phyloP scores from a whole-genome alignment of 331 rosid species.

The Cydonia oblonga region DNA sequence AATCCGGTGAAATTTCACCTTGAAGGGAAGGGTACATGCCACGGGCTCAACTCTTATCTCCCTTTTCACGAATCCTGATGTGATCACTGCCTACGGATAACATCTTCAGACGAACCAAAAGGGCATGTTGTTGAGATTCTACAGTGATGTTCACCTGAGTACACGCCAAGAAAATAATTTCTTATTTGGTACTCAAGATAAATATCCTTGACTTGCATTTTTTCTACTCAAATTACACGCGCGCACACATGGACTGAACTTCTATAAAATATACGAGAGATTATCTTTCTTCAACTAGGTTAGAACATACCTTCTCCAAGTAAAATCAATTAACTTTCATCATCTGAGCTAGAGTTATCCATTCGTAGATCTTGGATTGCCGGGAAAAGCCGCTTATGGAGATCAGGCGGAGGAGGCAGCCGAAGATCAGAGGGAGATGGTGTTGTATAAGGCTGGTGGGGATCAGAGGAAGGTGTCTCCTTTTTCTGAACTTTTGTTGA shows the following conservation, averaged over 20 bases:
- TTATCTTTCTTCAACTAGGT: not conserved
- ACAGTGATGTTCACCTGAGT: constrained; percentile 1
- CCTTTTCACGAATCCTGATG: not conserved
- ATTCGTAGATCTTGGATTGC: constrained; percentile 45
- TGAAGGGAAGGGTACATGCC: not conserved
- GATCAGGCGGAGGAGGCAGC: constrained; percentile 29
- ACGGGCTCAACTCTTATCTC: not conserved
- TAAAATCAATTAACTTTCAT: constrained; percentile 52
- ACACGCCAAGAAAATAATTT: not conserved
- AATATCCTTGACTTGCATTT: not conserved
- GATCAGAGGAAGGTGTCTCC: constrained; percentile 39
- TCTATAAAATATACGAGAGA: not conserved
- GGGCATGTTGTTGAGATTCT: not conserved
- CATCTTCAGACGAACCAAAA: not conserved
- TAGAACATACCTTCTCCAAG: constrained; percentile 24
- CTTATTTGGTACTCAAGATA: not conserved
- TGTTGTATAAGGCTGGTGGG: constrained; percentile 18
- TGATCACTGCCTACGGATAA: not conserved
- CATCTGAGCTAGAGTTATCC: constrained; percentile 74
- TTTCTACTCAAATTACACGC: not conserved
- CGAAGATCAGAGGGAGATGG: constrained; percentile 26
- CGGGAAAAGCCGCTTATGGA: constrained; percentile 46
- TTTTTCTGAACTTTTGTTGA: constrained; percentile 25
- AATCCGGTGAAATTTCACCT: not conserved
- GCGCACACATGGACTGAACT: no score